Base-by-base conservation (phyloP, 2,329 filamentous ascomycete genomes). In the Dothistroma septosporum region DNA sequence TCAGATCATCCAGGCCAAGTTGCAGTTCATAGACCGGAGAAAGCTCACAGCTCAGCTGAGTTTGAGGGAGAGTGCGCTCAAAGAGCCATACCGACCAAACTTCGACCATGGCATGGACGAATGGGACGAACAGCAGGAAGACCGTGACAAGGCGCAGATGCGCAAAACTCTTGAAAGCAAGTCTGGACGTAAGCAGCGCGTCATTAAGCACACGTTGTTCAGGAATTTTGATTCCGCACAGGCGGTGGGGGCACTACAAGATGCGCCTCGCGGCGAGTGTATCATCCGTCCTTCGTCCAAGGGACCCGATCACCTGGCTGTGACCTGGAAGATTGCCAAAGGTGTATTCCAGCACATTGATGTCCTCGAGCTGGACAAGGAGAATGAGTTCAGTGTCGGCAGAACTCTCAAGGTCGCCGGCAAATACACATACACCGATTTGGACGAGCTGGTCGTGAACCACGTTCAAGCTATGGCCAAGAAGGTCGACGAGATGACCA, bases 311-410 rank as follows among this genome's bases (percentile, higher is more conserved):
- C 94, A 99, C 78, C 82, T 99, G 58, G 92, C 93, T 8, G 87
- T 99, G 52, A 99, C 94, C 0, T 99, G 94, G 94, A 99, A 99
- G 80, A 92, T 99, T 14, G 89, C 91, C 1, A 92, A 97, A 74
- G 89, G 89, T 61, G 87, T 97, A n/a, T 99, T 92, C 75, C 92
- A 99, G 77, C 94, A 99, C 75, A 91, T 99, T 65, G 94, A 99
- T 76, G 93, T 99, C 35, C 83, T 99, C 44, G 94, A 99, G 77
- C 82, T 99, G 72, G 91, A 96, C 76, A 99, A 99, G 77, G 91
- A 96, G 64, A 97, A 92, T 64, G 93, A 97, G 74, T 97, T 97
- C 74, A 92, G 92, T 0, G 88, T 97, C 3, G 94, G 94, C 64
- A 88, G 88, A 69, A 87, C 88, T 47, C 83, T 99, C 57, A 90